Percentiles rank a stretch among this genome's conserved stretches.
Conservation (phyloP, 768 basidiomycete species). For the Flagelloscypha sp. region DNA sequence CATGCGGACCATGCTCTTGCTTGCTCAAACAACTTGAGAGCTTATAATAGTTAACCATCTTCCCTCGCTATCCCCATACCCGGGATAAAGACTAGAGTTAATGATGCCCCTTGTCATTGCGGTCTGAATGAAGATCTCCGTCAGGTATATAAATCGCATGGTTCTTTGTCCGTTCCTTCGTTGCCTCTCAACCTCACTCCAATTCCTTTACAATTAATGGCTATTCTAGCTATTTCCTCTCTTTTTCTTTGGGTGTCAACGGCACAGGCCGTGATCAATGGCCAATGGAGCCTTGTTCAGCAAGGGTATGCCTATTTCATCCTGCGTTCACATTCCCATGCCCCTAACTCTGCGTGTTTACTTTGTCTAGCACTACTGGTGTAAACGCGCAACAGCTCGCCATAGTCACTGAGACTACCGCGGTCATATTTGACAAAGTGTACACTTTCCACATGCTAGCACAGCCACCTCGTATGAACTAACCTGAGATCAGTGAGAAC, state of each 20-base stretch:
- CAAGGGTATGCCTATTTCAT: conserved; percentile 8
- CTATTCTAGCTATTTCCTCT: too few relatives aligned
- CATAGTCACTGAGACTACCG: conserved; percentile 15
- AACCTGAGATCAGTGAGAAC: conserved; percentile 17
- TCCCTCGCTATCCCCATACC: too few relatives aligned
- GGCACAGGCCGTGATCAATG: conserved; percentile 2
- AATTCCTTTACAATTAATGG: too few relatives aligned
- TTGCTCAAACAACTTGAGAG: too few relatives aligned
- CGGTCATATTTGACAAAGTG: conserved; percentile 19
- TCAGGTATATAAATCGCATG: conserved; percentile 11
- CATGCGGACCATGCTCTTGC: too few relatives aligned
- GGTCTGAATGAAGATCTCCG: too few relatives aligned
- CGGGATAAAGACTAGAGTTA: too few relatives aligned
- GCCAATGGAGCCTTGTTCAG: conserved; percentile 7
- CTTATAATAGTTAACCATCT: too few relatives aligned
- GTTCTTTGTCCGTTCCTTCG: conserved; percentile 22
- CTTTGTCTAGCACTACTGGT: conserved; percentile 13
- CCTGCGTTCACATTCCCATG: background rate
- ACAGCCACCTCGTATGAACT: conserved; percentile 4
- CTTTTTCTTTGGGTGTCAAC: too few relatives aligned
- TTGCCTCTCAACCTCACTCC: too few relatives aligned
- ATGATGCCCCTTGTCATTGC: too few relatives aligned
- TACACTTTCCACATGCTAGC: too few relatives aligned
- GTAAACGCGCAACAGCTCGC: conserved; percentile 17
- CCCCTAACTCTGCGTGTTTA: background rate